Evolutionary conservation across 2,329 filamentous ascomycete genomes (phyloP).

Genomic region (Colletotrichum chrysophilum): DNA sequence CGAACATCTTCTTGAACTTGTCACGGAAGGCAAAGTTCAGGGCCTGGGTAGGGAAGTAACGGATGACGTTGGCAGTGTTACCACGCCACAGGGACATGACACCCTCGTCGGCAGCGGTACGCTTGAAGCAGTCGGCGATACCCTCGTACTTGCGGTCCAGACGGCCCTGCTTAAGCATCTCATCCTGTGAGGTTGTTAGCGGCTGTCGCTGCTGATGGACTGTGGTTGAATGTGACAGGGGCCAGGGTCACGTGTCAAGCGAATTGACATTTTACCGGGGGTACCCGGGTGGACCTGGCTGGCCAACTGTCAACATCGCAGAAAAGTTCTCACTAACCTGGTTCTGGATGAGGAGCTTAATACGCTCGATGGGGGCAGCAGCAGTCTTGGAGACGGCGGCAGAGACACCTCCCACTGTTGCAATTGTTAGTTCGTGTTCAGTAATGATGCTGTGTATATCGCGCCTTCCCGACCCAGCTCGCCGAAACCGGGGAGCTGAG

Average conservation of each 20-base stretch:
- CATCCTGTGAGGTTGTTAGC: conserved; percentile 73
- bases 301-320: neutral
- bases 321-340: conserved; percentile 71
- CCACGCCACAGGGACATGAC: conserved; percentile 96
- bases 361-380: conserved; percentile 99
- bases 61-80: conserved; percentile 99
- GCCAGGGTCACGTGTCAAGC: conserved; percentile 8
- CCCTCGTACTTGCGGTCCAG: conserved; percentile 96
- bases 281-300: neutral
- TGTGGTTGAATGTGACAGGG: neutral
- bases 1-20: conserved; percentile 99
- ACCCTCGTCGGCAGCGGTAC: conserved; percentile 91
- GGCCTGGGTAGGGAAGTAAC: conserved; percentile 99
- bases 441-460: neutral
- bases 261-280: neutral
- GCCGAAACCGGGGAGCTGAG: neutral
- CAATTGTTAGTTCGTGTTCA: conserved; percentile 27
- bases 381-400: conserved; percentile 99
- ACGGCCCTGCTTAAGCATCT: conserved; percentile 99
- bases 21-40: conserved; percentile 99
- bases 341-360: conserved; percentile 99
- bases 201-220: neutral
- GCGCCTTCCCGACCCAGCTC: neutral
- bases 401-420: conserved; percentile 97
- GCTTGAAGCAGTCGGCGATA: conserved; percentile 93